Conservation (phyloP, 31 red algal species). For the Asparagopsis taxiformis region DNA sequence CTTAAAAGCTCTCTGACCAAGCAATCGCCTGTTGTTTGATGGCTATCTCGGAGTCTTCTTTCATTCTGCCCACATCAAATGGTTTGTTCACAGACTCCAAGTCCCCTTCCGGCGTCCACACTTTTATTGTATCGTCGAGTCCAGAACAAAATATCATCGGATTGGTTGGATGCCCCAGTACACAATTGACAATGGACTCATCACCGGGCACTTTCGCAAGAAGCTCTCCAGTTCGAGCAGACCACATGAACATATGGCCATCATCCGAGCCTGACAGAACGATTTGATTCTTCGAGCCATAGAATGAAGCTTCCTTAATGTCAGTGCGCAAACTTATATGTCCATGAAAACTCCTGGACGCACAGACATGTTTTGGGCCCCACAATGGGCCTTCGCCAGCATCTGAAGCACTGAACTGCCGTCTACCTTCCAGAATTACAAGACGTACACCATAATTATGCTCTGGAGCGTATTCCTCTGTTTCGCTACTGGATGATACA, state of each 20-base stretch:
- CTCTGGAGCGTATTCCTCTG: neutral
- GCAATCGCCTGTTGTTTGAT: neutral
- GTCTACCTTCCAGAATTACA: neutral
- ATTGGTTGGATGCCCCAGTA: constrained; percentile 47
- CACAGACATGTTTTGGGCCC: constrained; percentile 12
- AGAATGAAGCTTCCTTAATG: constrained; percentile 71
- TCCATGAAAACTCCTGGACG: constrained; percentile 39
- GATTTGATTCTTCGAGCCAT: constrained; percentile 53
- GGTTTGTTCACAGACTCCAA: neutral
- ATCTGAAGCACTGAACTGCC: neutral
- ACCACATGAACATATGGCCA: constrained; percentile 66
- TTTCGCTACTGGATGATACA: neutral
- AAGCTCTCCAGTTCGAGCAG: constrained; percentile 40
- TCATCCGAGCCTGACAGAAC: constrained; percentile 75
- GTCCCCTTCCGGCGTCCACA: constrained; percentile 29
- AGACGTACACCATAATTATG: neutral
- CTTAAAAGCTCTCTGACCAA: neutral
- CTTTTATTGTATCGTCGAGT: constrained; percentile 60
- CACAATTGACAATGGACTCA: constrained; percentile 74
- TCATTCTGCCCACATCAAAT: neutral
- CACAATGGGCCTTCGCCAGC: constrained; percentile 4
- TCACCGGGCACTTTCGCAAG: constrained; percentile 45
- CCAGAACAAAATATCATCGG: constrained; percentile 55
- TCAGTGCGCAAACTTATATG: constrained; percentile 51
- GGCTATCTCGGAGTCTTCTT: neutral